These are phyloP conservation scores for Selenicereus undatus DNA, from an alignment of 148 eudicot genomes.

Conservation along the genomic window DNA sequence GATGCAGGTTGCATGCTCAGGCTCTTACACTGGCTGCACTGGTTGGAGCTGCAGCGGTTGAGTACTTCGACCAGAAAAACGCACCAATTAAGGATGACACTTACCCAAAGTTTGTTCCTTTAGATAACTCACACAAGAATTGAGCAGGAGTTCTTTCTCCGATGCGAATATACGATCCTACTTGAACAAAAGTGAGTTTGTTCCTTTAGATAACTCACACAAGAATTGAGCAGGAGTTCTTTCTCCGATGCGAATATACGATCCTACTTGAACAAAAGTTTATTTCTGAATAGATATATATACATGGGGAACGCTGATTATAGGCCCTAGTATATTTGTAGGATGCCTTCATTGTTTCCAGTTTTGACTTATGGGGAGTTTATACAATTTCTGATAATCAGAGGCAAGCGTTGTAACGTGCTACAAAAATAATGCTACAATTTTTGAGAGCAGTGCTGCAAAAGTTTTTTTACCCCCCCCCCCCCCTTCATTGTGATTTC, in stretches of 20 bases:
- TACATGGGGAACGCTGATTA: conserved; percentile 16
- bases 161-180: not conserved
- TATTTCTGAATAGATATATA: not conserved
- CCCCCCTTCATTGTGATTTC: not conserved
- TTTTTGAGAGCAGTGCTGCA: conserved; percentile 10
- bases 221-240: conserved; percentile 29
- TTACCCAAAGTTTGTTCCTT: conserved; percentile 38
- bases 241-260: not conserved
- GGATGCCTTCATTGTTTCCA: conserved; percentile 9
- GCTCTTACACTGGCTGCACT: conserved; percentile 82
- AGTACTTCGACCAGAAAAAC: conserved; percentile 59
- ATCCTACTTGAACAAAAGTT: not conserved
- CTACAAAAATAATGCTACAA: conserved; percentile 20
- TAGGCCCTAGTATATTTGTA: conserved; percentile 23
- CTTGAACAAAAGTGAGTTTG: too few relatives aligned
- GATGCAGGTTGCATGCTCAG: conserved; percentile 70
- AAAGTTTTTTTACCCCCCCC: not conserved
- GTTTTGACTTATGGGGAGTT: conserved; percentile 4
- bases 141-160: conserved; percentile 11
- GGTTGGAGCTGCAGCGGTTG: conserved; percentile 72
- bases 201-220: conserved; percentile 38
- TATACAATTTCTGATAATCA: conserved; percentile 3
- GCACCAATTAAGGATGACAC: conserved; percentile 42
- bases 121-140: conserved; percentile 43
- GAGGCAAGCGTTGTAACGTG: conserved; percentile 19